These are phyloP conservation scores for Corylus avellana DNA, from an alignment of 306 rosid genomes.

Conservation along the genomic window DNA sequence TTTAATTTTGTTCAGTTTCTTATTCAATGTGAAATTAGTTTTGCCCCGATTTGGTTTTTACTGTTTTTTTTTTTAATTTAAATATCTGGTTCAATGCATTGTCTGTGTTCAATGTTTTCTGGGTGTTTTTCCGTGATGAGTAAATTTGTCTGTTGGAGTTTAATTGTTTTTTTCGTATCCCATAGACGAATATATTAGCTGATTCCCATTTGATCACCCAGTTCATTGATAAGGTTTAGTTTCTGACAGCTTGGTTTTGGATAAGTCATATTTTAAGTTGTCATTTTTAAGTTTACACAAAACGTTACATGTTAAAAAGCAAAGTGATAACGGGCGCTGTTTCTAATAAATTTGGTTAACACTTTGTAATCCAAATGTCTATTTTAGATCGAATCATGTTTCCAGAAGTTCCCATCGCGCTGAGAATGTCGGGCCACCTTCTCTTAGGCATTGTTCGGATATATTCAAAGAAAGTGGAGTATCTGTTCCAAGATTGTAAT, in stretches of 20 bases:
- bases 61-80: too few relatives aligned
- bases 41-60: too few relatives aligned
- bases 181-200: background rate
- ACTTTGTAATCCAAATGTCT: constrained; percentile 14
- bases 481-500: constrained; percentile 62
- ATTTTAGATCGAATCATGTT: constrained; percentile 72
- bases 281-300: background rate
- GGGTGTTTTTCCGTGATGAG: background rate
- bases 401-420: constrained; percentile 87
- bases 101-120: too few relatives aligned
- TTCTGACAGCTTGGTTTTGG: background rate
- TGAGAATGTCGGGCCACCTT: constrained; percentile 85
- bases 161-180: background rate
- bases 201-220: background rate
- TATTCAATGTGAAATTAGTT: too few relatives aligned
- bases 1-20: too few relatives aligned
- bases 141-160: too few relatives aligned
- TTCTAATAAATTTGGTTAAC: background rate
- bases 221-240: background rate
- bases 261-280: background rate
- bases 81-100: too few relatives aligned
- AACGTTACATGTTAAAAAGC: background rate
- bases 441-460: constrained; percentile 82
- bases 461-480: constrained; percentile 84
- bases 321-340: background rate